phyloP scores from a whole-genome alignment of 805 yeast species.

The Candida xyloterini region DNA sequence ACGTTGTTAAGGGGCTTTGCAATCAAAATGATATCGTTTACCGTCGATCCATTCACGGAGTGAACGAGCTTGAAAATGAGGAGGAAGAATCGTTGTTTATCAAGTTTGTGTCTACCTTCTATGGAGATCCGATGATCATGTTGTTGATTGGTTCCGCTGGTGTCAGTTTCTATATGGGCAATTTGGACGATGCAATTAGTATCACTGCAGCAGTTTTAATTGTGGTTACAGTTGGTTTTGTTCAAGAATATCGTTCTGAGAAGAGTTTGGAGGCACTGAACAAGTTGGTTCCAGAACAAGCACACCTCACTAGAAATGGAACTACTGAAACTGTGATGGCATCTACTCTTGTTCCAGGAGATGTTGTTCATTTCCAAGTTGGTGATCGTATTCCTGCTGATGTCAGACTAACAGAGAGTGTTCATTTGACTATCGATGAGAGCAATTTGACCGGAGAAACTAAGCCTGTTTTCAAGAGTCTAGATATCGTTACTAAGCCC shows the following conservation, averaged over 20 bases:
- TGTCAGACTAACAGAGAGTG: constrained; percentile 72
- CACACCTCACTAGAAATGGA: constrained; percentile 83
- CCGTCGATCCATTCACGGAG: constrained; percentile 74
- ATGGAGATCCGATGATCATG: constrained; percentile 87
- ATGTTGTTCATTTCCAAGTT: constrained; percentile 79
- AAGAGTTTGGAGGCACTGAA: constrained; percentile 90
- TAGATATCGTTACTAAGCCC: constrained; percentile 39
- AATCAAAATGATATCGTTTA: constrained; percentile 67
- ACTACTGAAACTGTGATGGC: constrained; percentile 81
- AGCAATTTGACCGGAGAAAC: constrained; percentile 95
- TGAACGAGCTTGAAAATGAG: constrained; percentile 72
- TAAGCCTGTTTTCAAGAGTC: constrained; percentile 71
- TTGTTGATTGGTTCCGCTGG: constrained; percentile 87
- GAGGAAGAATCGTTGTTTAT: constrained; percentile 72
- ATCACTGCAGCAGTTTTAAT: constrained; percentile 88
- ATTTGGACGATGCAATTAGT: constrained; percentile 91
- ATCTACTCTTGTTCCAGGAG: constrained; percentile 90
- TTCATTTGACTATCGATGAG: constrained; percentile 84
- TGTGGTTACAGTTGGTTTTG: constrained; percentile 95
- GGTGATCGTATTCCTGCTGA: constrained; percentile 99
- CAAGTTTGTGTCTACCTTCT: constrained; percentile 76
- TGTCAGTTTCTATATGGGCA: constrained; percentile 89
- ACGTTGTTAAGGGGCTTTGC: constrained; percentile 55
- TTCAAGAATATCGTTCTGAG: constrained; percentile 95
- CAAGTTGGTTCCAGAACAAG: constrained; percentile 94